Evolutionary conservation across 164 flowering plant species (phyloP).

Genomic region (Stephania yunnanensis): DNA sequence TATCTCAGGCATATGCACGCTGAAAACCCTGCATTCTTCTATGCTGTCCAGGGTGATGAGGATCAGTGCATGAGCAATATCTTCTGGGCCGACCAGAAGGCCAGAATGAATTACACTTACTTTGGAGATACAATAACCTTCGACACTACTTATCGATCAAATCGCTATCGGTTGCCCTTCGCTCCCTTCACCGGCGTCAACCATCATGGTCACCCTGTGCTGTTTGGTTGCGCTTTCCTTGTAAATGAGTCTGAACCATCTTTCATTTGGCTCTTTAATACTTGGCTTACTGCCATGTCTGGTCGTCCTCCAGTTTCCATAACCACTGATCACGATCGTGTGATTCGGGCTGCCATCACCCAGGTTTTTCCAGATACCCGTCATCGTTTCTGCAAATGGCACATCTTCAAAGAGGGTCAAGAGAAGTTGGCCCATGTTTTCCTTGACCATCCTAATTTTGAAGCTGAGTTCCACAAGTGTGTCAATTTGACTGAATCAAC

Average conservation of each 20-base stretch:
- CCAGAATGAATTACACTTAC: slow-evolving; percentile 50
- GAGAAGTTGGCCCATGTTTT: slow-evolving; percentile 65
- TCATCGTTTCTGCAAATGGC: slow-evolving; percentile 81
- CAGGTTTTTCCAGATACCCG: slow-evolving; percentile 73
- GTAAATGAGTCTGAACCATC: slow-evolving; percentile 71
- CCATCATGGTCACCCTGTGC: slow-evolving; percentile 74
- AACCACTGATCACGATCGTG: slow-evolving; percentile 68
- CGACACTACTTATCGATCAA: slow-evolving; percentile 75
- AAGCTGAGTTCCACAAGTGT: slow-evolving; percentile 73
- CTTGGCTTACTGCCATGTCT: slow-evolving; percentile 74
- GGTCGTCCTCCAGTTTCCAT: slow-evolving; percentile 62
- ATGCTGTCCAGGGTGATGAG: slow-evolving; percentile 67
- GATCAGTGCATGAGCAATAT: slow-evolving; percentile 53
- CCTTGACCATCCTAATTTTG: slow-evolving; percentile 51
- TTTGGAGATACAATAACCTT: slow-evolving; percentile 87
- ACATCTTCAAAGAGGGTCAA: slow-evolving; percentile 65
- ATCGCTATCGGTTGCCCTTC: slow-evolving; percentile 74
- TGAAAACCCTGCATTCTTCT: slow-evolving; percentile 55
- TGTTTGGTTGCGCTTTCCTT: slow-evolving; percentile 84
- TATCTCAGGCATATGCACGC: slow-evolving; percentile 27
- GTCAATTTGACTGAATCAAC: slow-evolving; percentile 59
- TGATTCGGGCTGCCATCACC: slow-evolving; percentile 58
- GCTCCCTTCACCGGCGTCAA: slow-evolving; percentile 84
- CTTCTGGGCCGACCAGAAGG: slow-evolving; percentile 75
- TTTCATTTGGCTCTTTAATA: slow-evolving; percentile 71